phyloP scores from a whole-genome alignment of 1,139 yeast genomes.

The Barnettozyma hawaiiensis region DNA sequence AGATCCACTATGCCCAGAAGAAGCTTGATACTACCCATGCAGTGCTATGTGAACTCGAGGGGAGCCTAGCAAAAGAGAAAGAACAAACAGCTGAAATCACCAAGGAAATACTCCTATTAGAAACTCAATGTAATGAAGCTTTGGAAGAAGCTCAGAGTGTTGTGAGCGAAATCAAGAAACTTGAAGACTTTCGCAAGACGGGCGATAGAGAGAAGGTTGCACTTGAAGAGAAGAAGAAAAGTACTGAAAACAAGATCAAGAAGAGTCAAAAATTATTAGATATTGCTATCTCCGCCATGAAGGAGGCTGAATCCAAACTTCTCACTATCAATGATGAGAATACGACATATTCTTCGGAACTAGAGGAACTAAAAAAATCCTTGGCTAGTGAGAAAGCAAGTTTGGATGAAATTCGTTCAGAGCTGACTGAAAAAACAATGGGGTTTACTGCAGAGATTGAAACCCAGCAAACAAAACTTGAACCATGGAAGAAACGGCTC shows the following conservation, averaged over 20 bases:
- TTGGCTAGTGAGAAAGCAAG: constrained; percentile 49
- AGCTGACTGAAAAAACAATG: constrained; percentile 69
- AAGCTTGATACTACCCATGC: constrained; percentile 37
- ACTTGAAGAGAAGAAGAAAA: constrained; percentile 68
- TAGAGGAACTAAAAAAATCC: constrained; percentile 40
- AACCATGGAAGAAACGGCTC: constrained; percentile 78
- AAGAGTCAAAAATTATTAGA: constrained; percentile 50
- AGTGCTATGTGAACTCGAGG: constrained; percentile 35
- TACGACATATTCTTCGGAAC: constrained; percentile 30
- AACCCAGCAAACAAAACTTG: constrained; percentile 55
- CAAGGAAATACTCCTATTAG: constrained; percentile 37
- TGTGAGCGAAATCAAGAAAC: constrained; percentile 31
- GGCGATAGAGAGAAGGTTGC: constrained; percentile 50
- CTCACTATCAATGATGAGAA: constrained; percentile 41
- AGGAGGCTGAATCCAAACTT: constrained; percentile 42
- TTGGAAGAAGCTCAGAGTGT: constrained; percentile 31
- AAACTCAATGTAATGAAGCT: constrained; percentile 34
- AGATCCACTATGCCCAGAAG: constrained; percentile 37
- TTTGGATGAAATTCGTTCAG: constrained; percentile 58
- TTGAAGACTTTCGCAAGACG: constrained; percentile 38
- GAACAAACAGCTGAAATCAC: constrained; percentile 41
- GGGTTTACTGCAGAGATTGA: constrained; percentile 60
- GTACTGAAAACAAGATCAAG: constrained; percentile 51
- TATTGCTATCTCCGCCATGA: constrained; percentile 33
- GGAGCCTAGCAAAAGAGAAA: constrained; percentile 43